phyloP scores from a whole-genome alignment of 2,329 filamentous ascomycete species.

The Sporothrix brunneoviolacea region DNA sequence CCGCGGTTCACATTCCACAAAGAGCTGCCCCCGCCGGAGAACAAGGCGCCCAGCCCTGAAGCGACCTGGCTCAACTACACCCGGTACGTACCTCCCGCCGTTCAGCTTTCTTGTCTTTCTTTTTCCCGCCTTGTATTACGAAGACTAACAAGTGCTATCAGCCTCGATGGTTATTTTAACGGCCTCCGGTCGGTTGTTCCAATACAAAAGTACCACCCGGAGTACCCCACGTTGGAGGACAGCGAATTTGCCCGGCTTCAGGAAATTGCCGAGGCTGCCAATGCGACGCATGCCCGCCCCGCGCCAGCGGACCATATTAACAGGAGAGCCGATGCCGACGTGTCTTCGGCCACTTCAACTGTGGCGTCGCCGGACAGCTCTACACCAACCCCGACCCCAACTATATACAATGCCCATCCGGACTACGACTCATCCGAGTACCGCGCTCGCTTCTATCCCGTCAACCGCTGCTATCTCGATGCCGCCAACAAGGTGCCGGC shows the following conservation, averaged over 20 bases:
- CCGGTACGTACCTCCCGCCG: conserved; percentile 36
- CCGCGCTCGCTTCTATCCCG: conserved; percentile 42
- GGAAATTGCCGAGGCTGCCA: conserved; percentile 8
- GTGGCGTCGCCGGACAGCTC: conserved; percentile 11
- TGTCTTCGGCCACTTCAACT: neutral
- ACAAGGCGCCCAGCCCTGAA: conserved; percentile 23
- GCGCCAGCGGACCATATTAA: neutral
- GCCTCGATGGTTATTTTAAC: conserved; percentile 73
- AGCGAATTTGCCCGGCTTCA: conserved; percentile 5
- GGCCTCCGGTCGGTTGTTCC: conserved; percentile 66
- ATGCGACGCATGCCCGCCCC: conserved; percentile 24
- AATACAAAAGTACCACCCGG: conserved; percentile 57
- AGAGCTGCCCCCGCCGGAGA: conserved; percentile 22
- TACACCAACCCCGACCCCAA: conserved; percentile 34
- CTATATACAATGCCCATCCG: conserved; percentile 62
- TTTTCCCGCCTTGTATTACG: neutral
- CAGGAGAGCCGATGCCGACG: neutral
- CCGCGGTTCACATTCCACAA: conserved; percentile 18
- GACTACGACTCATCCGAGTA: conserved; percentile 54
- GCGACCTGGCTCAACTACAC: conserved; percentile 33
- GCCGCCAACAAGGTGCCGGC: conserved; percentile 47
- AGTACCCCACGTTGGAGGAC: conserved; percentile 55
- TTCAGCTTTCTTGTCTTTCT: neutral
- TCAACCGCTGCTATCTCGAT: conserved; percentile 59
- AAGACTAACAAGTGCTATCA: conserved; percentile 28